phyloP scores from a whole-genome alignment of 192 early-diverging fungal genomes.

The Coemansia sp. region DNA sequence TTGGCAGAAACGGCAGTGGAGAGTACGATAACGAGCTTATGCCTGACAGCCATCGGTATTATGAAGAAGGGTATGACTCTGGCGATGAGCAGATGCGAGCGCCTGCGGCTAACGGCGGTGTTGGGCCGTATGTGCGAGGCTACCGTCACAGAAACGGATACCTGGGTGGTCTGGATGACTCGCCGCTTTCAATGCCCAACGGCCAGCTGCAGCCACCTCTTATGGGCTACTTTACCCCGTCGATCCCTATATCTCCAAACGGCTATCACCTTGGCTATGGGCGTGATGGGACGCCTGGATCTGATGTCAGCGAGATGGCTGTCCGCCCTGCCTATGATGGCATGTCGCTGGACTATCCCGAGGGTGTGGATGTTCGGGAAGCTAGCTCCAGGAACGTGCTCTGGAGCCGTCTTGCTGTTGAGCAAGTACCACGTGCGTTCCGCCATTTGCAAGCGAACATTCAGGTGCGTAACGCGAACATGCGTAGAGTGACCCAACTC shows the following conservation, averaged over 20 bases:
- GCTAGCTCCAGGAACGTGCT: slow-evolving; percentile 10
- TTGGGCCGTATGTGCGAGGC: background rate
- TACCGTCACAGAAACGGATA: slow-evolving; percentile 18
- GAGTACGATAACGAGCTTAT: slow-evolving; percentile 14
- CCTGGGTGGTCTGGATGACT: slow-evolving; percentile 12
- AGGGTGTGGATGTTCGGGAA: slow-evolving; percentile 5
- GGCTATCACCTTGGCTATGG: slow-evolving; percentile 22
- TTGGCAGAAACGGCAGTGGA: slow-evolving; percentile 5
- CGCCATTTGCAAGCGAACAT: slow-evolving; percentile 43
- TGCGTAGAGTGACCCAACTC: slow-evolving; percentile 69
- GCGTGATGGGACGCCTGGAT: slow-evolving; percentile 25
- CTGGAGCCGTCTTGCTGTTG: slow-evolving; percentile 29
- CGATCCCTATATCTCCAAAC: slow-evolving; percentile 20
- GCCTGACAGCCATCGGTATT: slow-evolving; percentile 3
- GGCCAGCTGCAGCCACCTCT: slow-evolving; percentile 24
- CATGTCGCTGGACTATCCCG: background rate
- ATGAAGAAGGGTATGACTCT: slow-evolving; percentile 17
- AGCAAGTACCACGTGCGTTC: slow-evolving; percentile 48
- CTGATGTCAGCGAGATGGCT: slow-evolving; percentile 28
- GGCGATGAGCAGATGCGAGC: background rate
- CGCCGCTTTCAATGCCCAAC: slow-evolving; percentile 7
- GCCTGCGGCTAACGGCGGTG: background rate
- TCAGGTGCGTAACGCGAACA: slow-evolving; percentile 57
- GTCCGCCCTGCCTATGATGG: slow-evolving; percentile 24
- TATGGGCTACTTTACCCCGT: slow-evolving; percentile 51